Conservation (phyloP, 1,139 yeast species). For the Geotrichum carabidarum region DNA sequence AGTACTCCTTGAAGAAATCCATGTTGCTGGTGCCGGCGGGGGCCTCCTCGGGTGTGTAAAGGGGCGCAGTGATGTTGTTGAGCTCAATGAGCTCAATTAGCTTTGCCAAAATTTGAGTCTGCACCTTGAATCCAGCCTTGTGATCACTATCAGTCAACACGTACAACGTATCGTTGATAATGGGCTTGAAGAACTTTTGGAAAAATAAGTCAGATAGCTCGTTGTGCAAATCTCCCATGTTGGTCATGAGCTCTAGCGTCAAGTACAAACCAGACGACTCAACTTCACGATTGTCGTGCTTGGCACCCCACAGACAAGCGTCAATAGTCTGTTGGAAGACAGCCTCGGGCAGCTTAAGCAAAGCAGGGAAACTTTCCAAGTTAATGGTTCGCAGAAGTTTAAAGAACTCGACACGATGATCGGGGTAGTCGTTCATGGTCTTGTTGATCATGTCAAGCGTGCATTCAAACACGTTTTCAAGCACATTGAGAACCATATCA, state of each 20-base stretch:
- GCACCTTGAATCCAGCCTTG: conserved; percentile 89
- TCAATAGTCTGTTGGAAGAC: conserved; percentile 88
- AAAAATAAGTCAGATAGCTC: conserved; percentile 82
- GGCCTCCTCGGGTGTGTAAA: conserved; percentile 57
- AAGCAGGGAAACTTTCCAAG: conserved; percentile 76
- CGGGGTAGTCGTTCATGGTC: conserved; percentile 95
- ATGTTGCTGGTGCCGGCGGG: conserved; percentile 81
- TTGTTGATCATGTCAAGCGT: conserved; percentile 92
- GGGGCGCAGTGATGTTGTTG: conserved; percentile 65
- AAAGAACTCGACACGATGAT: conserved; percentile 94
- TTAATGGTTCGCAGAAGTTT: conserved; percentile 83
- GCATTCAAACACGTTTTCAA: conserved; percentile 89
- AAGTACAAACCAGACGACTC: conserved; percentile 84
- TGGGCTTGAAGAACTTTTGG: conserved; percentile 81
- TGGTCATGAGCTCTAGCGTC: conserved; percentile 73
- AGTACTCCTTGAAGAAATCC: conserved; percentile 70
- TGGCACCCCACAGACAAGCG: conserved; percentile 96
- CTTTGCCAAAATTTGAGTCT: conserved; percentile 77
- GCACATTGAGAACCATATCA: conserved; percentile 81
- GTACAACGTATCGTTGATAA: conserved; percentile 84
- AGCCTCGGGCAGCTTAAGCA: conserved; percentile 85
- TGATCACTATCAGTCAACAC: conserved; percentile 97
- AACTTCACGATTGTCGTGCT: conserved; percentile 92
- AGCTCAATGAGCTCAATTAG: conserved; percentile 80
- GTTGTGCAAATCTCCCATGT: conserved; percentile 73